Percentiles rank a stretch among this genome's conserved stretches.
Evolutionary conservation across 2,329 filamentous ascomycete species (phyloP).

Genomic region (Botrytis sinoallii): DNA sequence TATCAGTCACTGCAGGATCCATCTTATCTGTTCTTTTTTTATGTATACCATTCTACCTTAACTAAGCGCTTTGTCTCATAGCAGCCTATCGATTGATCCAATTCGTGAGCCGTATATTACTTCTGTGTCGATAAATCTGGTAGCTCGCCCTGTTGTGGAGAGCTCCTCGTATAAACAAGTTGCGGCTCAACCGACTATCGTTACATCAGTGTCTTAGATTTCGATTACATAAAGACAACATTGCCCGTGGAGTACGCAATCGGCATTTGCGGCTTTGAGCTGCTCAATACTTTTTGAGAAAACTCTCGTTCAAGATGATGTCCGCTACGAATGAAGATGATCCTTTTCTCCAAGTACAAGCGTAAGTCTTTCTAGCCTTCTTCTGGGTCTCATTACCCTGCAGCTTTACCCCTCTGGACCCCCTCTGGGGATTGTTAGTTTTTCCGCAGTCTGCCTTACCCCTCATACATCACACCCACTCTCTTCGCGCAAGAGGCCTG

Average conservation of each 20-base stretch:
- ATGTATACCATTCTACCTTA: conserved; percentile 8
- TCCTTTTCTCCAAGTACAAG: conserved; percentile 70
- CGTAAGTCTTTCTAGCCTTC: conserved; percentile 45
- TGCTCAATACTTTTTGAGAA: neutral
- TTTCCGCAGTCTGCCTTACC: conserved; percentile 9
- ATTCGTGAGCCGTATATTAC: neutral
- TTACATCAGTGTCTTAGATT: conserved; percentile 6
- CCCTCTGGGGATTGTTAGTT: neutral
- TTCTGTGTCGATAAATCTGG: neutral
- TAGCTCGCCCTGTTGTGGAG: neutral
- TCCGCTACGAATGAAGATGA: conserved; percentile 65
- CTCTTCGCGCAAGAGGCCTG: neutral
- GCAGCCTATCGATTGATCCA: neutral
- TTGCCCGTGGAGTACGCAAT: neutral
- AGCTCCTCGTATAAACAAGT: neutral
- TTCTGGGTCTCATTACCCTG: conserved; percentile 4
- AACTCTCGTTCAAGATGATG: conserved; percentile 53
- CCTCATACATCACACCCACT: neutral
- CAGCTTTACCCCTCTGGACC: neutral
- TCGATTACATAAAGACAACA: conserved; percentile 1
- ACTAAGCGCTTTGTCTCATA: neutral
- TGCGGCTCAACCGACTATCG: conserved; percentile 9
- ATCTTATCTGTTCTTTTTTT: neutral
- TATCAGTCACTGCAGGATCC: neutral
- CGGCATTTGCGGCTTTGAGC: neutral